phyloP scores from a whole-genome alignment of 192 early-diverging fungal genomes.

The Umbelopsis vinacea region DNA sequence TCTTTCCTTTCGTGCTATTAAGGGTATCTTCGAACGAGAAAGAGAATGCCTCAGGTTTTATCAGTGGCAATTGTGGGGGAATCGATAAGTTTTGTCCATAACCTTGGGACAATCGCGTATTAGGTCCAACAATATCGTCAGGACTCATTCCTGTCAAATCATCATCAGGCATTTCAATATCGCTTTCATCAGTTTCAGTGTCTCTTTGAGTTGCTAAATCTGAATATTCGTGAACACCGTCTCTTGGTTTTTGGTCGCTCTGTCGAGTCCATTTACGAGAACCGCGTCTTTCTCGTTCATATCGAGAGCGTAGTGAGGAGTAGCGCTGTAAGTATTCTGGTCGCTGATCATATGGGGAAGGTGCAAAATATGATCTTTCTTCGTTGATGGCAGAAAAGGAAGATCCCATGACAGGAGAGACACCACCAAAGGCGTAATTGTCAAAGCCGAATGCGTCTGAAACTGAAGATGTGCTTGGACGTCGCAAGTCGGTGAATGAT shows the following conservation, averaged over 20 bases:
- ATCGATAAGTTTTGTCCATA: neutral
- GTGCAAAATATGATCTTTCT: neutral
- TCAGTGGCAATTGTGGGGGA: neutral
- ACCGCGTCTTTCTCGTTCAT: constrained; percentile 27
- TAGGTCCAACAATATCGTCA: neutral
- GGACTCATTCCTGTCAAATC: constrained; percentile 23
- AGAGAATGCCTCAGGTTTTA: constrained; percentile 6
- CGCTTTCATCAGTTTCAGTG: constrained; percentile 34
- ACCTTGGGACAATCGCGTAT: neutral
- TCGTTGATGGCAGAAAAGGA: constrained; percentile 26
- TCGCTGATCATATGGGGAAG: constrained; percentile 8
- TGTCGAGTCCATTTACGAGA: neutral
- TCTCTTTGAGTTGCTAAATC: constrained; percentile 2
- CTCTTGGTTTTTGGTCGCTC: neutral
- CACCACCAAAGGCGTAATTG: constrained; percentile 29
- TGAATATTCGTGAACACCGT: constrained; percentile 27
- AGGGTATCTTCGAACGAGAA: constrained; percentile 1
- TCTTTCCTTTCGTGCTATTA: neutral
- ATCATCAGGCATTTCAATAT: constrained; percentile 42
- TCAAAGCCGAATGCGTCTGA: constrained; percentile 29
- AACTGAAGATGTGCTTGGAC: constrained; percentile 1
- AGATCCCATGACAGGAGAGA: constrained; percentile 34
- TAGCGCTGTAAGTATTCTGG: constrained; percentile 5
- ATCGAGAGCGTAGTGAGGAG: constrained; percentile 32
- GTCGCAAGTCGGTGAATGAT: constrained; percentile 33